Evolutionary conservation across 2,329 filamentous ascomycete species (phyloP), one percentile per base, ranked within the genome.

Genomic region (Cercospora janseana): DNA sequence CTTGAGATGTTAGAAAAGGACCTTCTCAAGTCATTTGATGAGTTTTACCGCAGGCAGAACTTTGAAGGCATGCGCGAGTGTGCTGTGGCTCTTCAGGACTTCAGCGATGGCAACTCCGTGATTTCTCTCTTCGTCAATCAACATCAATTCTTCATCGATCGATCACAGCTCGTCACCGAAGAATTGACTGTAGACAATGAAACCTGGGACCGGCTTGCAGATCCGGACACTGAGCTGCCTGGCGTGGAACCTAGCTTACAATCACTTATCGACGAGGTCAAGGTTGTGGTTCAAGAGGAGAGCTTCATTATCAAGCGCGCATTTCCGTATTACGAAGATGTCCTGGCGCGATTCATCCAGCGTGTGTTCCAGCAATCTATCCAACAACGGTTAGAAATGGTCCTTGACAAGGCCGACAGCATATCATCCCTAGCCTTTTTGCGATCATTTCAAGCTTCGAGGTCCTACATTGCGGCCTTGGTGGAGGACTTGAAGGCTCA

Each of bases 51-150:
- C 57, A 84, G 87, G 60, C 90, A 95, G 63, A 95, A 97, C 70
- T 96, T 95, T 65, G 89, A 96, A 60, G 91, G 94, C 63, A 98
- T 98, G 94, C 86, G 88, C 73, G 93, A 97, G 67, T 98, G 93
- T 67, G 88, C 94, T 47, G 88, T 88, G 63, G 93, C 96, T 32
- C 76, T 98, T 55, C 81, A 93, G 66, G 93, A 97, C 70, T 98
- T 98, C 77, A 95, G 92, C 68, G 90, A 93, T 45, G 93, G 93
- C 44, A 84, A 89, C 50, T 97, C 91, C 67, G 93, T 97, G 52
- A 95, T 96, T 69, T 92, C 88, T 10, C 79, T 92, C 8, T 98
- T 97, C 69, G 92, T 98, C 65, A 98, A 98, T 66, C 93, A 98
- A 69, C 94, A 98, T 71, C 90, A 95, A 65, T 98, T 98, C 78